Percentiles rank a stretch among this genome's conserved stretches.
These are phyloP conservation scores for Urtica urens DNA, from an alignment of 306 rosid genomes.

Conservation along the genomic window DNA sequence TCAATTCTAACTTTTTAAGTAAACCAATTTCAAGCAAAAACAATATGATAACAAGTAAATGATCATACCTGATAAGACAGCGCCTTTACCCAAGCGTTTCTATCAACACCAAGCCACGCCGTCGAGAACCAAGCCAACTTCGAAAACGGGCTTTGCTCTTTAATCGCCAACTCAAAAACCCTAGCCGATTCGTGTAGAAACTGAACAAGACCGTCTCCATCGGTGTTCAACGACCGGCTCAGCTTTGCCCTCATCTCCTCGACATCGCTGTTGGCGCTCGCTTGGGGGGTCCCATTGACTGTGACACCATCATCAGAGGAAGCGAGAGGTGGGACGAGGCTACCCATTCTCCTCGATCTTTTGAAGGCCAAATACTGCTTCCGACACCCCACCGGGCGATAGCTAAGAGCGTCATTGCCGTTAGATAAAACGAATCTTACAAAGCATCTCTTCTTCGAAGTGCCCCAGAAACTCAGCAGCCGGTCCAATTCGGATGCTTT, in stretches of 20 bases:
- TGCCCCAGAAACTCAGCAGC: conserved; percentile 46
- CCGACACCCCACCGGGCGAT: conserved; percentile 21
- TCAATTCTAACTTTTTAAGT: too few species aligned
- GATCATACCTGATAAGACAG: conserved; percentile 72
- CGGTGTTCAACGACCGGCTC: conserved; percentile 53
- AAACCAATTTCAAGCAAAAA: too few species aligned
- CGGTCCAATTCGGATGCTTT: conserved; percentile 35
- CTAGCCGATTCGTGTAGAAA: conserved; percentile 82
- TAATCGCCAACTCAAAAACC: conserved; percentile 78
- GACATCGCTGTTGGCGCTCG: conserved; percentile 48
- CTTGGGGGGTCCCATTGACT: conserved; percentile 67
- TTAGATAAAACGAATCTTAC: conserved; percentile 30
- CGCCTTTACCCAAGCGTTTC: conserved; percentile 76
- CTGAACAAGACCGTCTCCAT: conserved; percentile 71
- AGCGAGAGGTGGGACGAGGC: conserved; percentile 33
- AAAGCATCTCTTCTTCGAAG: conserved; percentile 52
- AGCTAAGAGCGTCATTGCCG: conserved; percentile 19
- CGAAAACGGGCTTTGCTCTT: conserved; percentile 52
- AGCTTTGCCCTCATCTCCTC: conserved; percentile 57
- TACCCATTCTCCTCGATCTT: conserved; percentile 30
- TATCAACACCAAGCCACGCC: conserved; percentile 85
- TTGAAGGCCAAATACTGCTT: conserved; percentile 29
- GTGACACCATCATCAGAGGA: conserved; percentile 72
- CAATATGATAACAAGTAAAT: neutral
- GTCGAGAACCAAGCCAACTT: conserved; percentile 62